These are phyloP conservation scores for Triticum monococcum DNA, from an alignment of 176 grass and related monocot species.

Conservation along the genomic window DNA sequence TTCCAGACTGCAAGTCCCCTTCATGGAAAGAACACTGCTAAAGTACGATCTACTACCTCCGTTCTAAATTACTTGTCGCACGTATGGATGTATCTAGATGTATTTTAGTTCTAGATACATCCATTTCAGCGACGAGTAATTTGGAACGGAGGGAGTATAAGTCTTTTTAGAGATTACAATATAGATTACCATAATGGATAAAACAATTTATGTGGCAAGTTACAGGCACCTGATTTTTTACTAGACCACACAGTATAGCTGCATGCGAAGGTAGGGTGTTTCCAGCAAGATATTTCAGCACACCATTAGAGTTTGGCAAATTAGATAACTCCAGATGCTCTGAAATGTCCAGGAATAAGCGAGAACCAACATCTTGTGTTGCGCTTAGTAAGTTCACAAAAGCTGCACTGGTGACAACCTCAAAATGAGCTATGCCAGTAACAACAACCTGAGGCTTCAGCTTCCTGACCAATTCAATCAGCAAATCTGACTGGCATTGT, in stretches of 20 bases:
- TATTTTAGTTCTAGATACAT: too few relatives aligned
- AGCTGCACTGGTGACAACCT: constrained; percentile 76
- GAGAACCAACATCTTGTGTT: constrained; percentile 75
- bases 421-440: constrained; percentile 83
- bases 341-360: constrained; percentile 84
- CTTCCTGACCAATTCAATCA: constrained; percentile 86
- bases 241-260: constrained; percentile 80
- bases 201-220: background rate
- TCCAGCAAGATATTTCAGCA: constrained; percentile 79
- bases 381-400: constrained; percentile 72
- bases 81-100: too few relatives aligned
- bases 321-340: constrained; percentile 87
- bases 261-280: constrained; percentile 83
- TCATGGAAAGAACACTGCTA: background rate
- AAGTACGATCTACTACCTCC: background rate
- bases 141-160: too few relatives aligned
- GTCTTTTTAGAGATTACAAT: too few relatives aligned
- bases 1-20: background rate
- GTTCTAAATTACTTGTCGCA: too few relatives aligned
- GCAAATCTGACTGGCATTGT: constrained; percentile 50
- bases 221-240: constrained; percentile 79
- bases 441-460: constrained; percentile 90
- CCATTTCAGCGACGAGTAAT: too few relatives aligned
- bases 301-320: constrained; percentile 76
- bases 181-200: too few relatives aligned